phyloP scores from a whole-genome alignment of 2,329 filamentous ascomycete genomes.

The Orbilia quercus region DNA sequence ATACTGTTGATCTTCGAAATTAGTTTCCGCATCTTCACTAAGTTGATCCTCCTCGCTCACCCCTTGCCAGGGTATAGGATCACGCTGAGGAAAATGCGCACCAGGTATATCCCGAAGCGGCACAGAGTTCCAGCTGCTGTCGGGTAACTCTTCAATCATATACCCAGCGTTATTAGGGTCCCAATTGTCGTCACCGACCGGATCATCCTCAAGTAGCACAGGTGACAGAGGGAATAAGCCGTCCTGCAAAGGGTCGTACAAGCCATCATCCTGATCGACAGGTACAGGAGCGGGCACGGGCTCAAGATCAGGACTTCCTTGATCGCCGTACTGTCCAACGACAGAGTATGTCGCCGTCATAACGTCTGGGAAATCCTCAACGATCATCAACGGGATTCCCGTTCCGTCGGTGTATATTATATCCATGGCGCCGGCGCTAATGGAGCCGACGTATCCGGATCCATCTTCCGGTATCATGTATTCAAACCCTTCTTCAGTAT shows the following conservation, averaged over 20 bases:
- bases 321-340: neutral
- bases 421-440: neutral
- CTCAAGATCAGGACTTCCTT: neutral
- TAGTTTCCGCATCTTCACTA: neutral
- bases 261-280: too few species aligned
- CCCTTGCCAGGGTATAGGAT: neutral
- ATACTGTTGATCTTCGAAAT: neutral
- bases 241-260: too few species aligned
- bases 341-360: neutral
- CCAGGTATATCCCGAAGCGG: too few species aligned
- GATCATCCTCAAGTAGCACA: too few species aligned
- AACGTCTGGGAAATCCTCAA: conserved; percentile 4
- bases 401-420: neutral
- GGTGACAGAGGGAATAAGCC: too few species aligned
- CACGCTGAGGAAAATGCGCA: too few species aligned
- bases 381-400: neutral
- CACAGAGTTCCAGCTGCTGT: too few species aligned
- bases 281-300: too few species aligned
- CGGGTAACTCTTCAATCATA: too few species aligned
- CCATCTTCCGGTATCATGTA: conserved; percentile 14
- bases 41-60: neutral
- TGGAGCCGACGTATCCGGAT: conserved; percentile 20
- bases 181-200: too few species aligned
- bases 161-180: too few species aligned
- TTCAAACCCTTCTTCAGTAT: neutral